phyloP scores from a whole-genome alignment of 2,329 filamentous ascomycete genomes.

The Sporothrix curviconia region DNA sequence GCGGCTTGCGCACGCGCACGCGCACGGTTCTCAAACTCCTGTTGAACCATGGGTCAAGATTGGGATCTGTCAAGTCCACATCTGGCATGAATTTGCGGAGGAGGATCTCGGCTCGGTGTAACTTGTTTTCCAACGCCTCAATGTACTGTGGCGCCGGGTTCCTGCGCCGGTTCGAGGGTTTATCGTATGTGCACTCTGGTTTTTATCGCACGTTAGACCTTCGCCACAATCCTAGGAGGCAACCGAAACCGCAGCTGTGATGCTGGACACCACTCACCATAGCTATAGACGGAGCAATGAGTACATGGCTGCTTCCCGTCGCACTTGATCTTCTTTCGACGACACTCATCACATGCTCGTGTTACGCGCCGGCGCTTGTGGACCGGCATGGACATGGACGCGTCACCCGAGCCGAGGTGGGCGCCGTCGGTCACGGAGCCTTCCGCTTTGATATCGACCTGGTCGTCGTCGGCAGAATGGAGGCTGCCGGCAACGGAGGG shows the following conservation, averaged over 20 bases:
- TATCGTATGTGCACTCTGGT: slow-evolving; percentile 88
- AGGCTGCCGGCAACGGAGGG: slow-evolving; percentile 9
- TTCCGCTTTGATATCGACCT: slow-evolving; percentile 13
- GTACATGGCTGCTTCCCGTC: slow-evolving; percentile 85
- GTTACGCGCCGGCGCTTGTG: slow-evolving; percentile 75
- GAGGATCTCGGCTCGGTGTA: slow-evolving; percentile 76
- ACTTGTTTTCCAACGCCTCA: slow-evolving; percentile 74
- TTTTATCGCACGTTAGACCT: too few relatives aligned
- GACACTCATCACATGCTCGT: slow-evolving; percentile 74
- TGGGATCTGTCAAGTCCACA: slow-evolving; percentile 77
- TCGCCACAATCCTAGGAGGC: too few relatives aligned
- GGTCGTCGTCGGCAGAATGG: slow-evolving; percentile 10
- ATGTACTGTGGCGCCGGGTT: slow-evolving; percentile 92
- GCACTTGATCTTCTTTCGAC: slow-evolving; percentile 82
- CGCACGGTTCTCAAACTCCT: slow-evolving; percentile 56
- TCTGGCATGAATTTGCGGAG: slow-evolving; percentile 76
- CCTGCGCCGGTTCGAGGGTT: slow-evolving; percentile 82
- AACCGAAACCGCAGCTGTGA: background rate
- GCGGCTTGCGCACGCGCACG: slow-evolving; percentile 41
- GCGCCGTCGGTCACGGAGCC: slow-evolving; percentile 7
- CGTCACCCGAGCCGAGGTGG: slow-evolving; percentile 21
- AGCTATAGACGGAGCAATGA: slow-evolving; percentile 96
- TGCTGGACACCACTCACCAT: slow-evolving; percentile 53
- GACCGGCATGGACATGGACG: slow-evolving; percentile 46
- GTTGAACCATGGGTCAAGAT: slow-evolving; percentile 68